Base-by-base conservation (phyloP, 2,329 filamentous ascomycete species). In the Nakataea oryzae region DNA sequence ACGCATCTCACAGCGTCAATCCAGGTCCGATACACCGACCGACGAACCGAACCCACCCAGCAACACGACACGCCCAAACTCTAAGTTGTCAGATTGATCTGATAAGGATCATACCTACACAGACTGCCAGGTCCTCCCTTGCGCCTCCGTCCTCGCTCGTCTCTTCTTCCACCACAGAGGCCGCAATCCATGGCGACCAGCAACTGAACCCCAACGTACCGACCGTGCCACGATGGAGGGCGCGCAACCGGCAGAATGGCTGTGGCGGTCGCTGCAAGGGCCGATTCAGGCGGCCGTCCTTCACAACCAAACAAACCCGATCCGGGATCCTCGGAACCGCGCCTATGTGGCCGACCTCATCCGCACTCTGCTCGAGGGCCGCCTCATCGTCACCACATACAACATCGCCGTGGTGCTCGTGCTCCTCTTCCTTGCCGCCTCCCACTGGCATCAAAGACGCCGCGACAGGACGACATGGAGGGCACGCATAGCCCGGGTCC, bases 351-450 rank as follows among this genome's bases (percentile, higher is more conserved):
- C 55, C 24, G 60, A 61, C n/a, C 30, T 61, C 21, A 57, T 61
- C 30, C 34, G 55, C 17, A 57, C 55, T 21, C 30, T 61, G 14
- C 60, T 61, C 24, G 54, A 61, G 41, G 72, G 74, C 2, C 72
- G 75, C 26, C 58, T 57, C 6, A 67, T 78, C 26, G 66, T 70
- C 14, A 65, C 66, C 17, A 69, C 64, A 6, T 77, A 76, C 64
- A 77, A 76, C 61, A 50, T 71, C 26, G 69, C 71, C 21, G 62
- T 77, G 21, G 29, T 75, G 3, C 28, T 61, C 6, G 59, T 73
- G 11, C 66, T 77, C 5, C 27, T 66, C 0, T 14, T 71, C 3
- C 66, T 76, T 27, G 58, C 73, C 1, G 54, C 69, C 21, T 61
- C 66, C 14, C 72, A 76, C 61, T 69, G 68, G 62, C 59, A 63